Base-by-base conservation (phyloP, 257 asterid species). In the Scutellaria minor region DNA sequence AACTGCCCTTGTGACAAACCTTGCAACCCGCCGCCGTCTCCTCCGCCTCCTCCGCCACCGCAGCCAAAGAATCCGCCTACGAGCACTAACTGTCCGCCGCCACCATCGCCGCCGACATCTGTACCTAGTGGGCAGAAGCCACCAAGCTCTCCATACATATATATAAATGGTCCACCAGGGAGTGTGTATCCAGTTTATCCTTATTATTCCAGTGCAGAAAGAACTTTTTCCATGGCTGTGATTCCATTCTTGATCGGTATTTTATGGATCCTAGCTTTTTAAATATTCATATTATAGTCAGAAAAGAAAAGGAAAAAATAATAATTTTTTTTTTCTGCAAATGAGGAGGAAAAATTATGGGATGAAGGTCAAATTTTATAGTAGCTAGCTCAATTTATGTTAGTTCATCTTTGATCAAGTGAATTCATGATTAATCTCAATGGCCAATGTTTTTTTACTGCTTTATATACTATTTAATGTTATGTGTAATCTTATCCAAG, bases 101-200 rank as follows among this genome's bases (percentile, higher is more conserved):
- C 95, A 6, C 91, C 89, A 42, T 47, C 84, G 5, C 84, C 79
- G 7, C 83, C 83, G 20, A 63, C 24, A 42, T 89, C 96, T 0
- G 85, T 91, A 6, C 87, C 88, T 18, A 27, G 51, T 63, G 67
- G 75, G 22, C 77, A 77, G 54, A 74, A 50, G 61, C 78, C 70
- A 6, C 95, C 89, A 1, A 78, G 53, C 62, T 76, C 91, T 4
- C 95, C 96, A 8, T 85, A 83, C 60, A 64, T 85, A n/a, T 91
- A 85, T 80, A 56, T 85, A 69, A 83, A 86, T 13, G 94, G 91
- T 24, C 97, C 97, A 15, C 96, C 96, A 8, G 96, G 97, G 35
- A 67, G 66, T 44, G 51, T 90, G 42, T 90, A 90, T 9, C 94
- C 92, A 0, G 73, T 88, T 18, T 71, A 79, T 66, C 66, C 83